Percentiles rank a stretch among this genome's conserved stretches.
Evolutionary conservation across 371 early-diverging fungal genomes (phyloP).

Genomic region (Catenaria anguillulae): DNA sequence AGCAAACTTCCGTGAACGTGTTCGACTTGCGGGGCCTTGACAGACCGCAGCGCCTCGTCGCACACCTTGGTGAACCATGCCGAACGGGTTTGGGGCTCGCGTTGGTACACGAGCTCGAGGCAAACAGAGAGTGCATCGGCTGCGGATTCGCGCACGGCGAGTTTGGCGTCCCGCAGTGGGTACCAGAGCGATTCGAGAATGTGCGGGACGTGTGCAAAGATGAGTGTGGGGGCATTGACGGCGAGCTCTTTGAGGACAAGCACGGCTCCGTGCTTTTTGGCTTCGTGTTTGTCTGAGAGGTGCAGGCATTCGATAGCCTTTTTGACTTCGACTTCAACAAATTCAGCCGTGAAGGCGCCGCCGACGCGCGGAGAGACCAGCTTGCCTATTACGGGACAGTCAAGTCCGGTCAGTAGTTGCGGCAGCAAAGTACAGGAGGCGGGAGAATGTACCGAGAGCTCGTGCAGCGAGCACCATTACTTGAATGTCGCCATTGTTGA

Average conservation of each 20-base stretch:
- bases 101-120: conserved; percentile 59
- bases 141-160: conserved; percentile 63
- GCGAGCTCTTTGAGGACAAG: conserved; percentile 70
- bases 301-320: conserved; percentile 80
- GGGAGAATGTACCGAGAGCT: conserved; percentile 57
- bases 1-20: conserved; percentile 80
- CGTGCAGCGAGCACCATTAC: conserved; percentile 70
- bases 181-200: conserved; percentile 79
- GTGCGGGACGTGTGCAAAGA: conserved; percentile 67
- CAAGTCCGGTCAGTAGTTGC: too few relatives aligned
- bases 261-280: conserved; percentile 72
- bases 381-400: too few relatives aligned
- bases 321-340: conserved; percentile 76
- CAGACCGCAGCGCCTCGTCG: conserved; percentile 67
- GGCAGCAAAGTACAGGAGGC: too few relatives aligned
- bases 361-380: conserved; percentile 46
- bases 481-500: conserved; percentile 67
- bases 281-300: conserved; percentile 56
- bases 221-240: conserved; percentile 63
- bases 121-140: conserved; percentile 74
- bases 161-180: conserved; percentile 67
- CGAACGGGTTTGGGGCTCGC: conserved; percentile 50
- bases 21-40: conserved; percentile 54
- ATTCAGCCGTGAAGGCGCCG: conserved; percentile 62
- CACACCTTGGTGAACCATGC: conserved; percentile 66